These are phyloP conservation scores for Phlebiopsis gigantea DNA, from an alignment of 768 basidiomycete genomes.

Conservation along the genomic window DNA sequence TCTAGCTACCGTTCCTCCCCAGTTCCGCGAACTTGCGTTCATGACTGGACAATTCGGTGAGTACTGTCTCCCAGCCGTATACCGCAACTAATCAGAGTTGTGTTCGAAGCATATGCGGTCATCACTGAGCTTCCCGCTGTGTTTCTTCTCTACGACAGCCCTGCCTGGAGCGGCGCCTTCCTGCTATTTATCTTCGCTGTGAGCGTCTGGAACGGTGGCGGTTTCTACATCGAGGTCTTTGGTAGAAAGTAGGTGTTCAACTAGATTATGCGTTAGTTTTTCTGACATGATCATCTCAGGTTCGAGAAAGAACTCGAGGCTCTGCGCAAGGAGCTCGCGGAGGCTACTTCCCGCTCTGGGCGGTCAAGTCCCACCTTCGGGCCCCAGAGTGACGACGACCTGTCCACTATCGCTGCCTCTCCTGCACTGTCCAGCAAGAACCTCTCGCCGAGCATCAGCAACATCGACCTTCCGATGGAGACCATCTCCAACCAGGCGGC, in stretches of 20 bases:
- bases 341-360: constrained; percentile 50
- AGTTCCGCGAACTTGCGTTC: constrained; percentile 66
- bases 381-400: constrained; percentile 36
- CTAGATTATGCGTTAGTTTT: not conserved
- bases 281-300: constrained; percentile 32
- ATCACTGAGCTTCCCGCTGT: constrained; percentile 85
- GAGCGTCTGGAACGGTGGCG: constrained; percentile 94
- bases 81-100: not conserved
- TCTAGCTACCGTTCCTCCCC: constrained; percentile 52
- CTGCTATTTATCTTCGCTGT: constrained; percentile 77
- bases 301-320: constrained; percentile 92
- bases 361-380: constrained; percentile 42
- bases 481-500: constrained; percentile 1
- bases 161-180: constrained; percentile 73
- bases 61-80: constrained; percentile 17
- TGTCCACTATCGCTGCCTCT: constrained; percentile 34
- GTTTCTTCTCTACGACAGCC: constrained; percentile 75
- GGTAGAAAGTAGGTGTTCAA: constrained; percentile 76
- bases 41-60: constrained; percentile 80
- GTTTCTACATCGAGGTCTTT: constrained; percentile 95
- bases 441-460: constrained; percentile 18
- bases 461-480: constrained; percentile 17
- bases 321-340: constrained; percentile 84
- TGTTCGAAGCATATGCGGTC: constrained; percentile 65
- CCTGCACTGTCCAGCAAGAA: constrained; percentile 26